Base-by-base conservation (phyloP, 2,329 filamentous ascomycete species). In the Aspergillus proliferans region DNA sequence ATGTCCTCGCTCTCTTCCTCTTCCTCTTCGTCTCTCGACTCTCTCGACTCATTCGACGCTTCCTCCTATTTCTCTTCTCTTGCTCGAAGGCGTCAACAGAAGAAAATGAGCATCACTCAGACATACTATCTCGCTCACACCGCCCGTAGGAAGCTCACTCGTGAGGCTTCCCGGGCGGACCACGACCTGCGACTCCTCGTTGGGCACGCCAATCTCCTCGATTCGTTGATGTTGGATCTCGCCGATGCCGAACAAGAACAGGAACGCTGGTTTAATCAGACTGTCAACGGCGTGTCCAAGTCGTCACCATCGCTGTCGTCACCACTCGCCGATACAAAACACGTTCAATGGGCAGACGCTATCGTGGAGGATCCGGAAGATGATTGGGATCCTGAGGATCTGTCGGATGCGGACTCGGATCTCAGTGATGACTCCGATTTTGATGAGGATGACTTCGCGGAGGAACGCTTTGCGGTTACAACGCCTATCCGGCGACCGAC, bases 51-150 rank as follows among this genome's bases (percentile, higher is more conserved):
- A 1, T 4, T 42, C 53, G 58, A 61, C 47, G 60, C 64, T 51
- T 63, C 62, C 47, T 63, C 69, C 24, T 67, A 71, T 58, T 72
- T 72, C 33, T 61, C 75, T 45, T 71, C 74, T 57, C 56, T 67
- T 52, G 47, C 56, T 38, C 60, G 66, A 34, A 59, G 62, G 18
- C 66, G 62, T 26, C 74, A 76, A 70, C 79, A 86, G 76, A 87
- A 90, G 74, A 91, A 86, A 76, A 97, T 97, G 93, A 94, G 87
- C 70, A 86, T 97, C 76, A 94, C 92, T 24, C 90, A 96, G 76
- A 97, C 92, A 54, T 98, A 97, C 86, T 95, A 89, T 78, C 86
- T 97, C 64, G 93, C 93, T 69, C 91, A 95, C 80, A 92, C 91
- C 74, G 93, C 93, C 68, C 85, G 93, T 71, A 86, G 85, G 63